Percentiles rank a stretch among this genome's conserved stretches.
Conservation (phyloP, 257 asterid species). For the Hygrophila difformis region DNA sequence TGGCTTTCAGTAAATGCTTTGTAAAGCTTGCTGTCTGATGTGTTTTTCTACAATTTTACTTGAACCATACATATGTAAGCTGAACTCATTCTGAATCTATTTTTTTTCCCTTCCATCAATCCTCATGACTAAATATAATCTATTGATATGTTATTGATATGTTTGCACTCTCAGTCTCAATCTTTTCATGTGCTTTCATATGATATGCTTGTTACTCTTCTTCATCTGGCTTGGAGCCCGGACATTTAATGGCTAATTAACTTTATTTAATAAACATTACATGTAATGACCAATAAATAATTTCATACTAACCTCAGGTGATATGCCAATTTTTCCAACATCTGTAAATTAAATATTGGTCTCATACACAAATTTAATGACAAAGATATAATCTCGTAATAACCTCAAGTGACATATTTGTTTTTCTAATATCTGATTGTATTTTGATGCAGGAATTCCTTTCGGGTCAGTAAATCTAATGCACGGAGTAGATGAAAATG, state of each 20-base stretch:
- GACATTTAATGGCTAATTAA: background rate
- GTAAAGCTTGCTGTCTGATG: constrained; percentile 2
- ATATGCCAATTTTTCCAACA: too few relatives aligned
- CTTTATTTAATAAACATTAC: too few relatives aligned
- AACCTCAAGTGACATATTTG: too few relatives aligned
- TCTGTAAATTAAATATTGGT: too few relatives aligned
- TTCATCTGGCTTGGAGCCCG: background rate
- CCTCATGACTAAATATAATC: too few relatives aligned
- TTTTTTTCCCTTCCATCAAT: too few relatives aligned
- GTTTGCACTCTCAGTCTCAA: too few relatives aligned
- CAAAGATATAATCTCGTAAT: too few relatives aligned
- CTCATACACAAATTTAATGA: background rate
- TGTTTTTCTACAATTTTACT: constrained; percentile 3
- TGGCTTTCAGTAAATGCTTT: constrained; percentile 7
- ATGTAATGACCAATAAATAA: too few relatives aligned
- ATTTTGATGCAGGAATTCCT: constrained; percentile 79
- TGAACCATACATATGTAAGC: constrained; percentile 7
- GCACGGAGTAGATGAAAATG: constrained; percentile 93
- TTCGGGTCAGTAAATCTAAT: constrained; percentile 92
- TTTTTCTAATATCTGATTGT: constrained; percentile 13
- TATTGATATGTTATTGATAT: too few relatives aligned
- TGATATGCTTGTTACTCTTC: background rate
- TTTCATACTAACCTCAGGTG: too few relatives aligned
- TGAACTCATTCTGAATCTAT: background rate
- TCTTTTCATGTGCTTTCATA: constrained; percentile 7